Conservation (phyloP, 2,329 filamentous ascomycete genomes). For the Orbilia quercus region DNA sequence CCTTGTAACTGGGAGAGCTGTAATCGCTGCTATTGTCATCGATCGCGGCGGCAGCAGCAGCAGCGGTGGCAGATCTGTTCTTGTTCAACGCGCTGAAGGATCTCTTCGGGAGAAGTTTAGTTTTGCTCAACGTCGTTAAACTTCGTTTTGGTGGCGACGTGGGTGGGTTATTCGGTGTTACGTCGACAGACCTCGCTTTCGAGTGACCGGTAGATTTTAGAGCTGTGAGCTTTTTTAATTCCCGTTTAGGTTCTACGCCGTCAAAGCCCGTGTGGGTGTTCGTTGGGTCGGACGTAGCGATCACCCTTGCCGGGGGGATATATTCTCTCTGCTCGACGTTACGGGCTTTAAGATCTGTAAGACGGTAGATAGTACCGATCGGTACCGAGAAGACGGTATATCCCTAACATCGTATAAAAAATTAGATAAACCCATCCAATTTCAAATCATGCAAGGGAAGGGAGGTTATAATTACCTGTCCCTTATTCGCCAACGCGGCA, state of each 20-base stretch:
- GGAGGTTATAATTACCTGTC: conserved; percentile 73
- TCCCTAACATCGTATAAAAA: conserved; percentile 72
- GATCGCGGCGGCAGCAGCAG: not conserved
- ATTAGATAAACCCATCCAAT: not conserved
- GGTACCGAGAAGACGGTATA: conserved; percentile 99
- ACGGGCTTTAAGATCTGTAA: conserved; percentile 97
- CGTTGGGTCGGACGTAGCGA: conserved; percentile 79
- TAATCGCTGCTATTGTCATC: conserved; percentile 5
- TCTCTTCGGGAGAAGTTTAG: conserved; percentile 24
- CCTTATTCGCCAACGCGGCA: conserved; percentile 90
- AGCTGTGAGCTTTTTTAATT: conserved; percentile 50
- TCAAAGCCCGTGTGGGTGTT: conserved; percentile 79
- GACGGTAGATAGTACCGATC: conserved; percentile 94
- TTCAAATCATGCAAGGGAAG: not conserved
- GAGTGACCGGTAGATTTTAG: conserved; percentile 62
- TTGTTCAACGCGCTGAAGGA: conserved; percentile 18
- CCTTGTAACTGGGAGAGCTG: not conserved
- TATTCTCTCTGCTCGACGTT: conserved; percentile 98
- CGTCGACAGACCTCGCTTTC: conserved; percentile 26
- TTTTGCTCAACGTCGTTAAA: conserved; percentile 19
- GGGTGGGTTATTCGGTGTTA: not conserved
- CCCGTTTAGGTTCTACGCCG: conserved; percentile 79
- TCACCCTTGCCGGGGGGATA: conserved; percentile 90
- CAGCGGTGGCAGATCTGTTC: conserved; percentile 4
- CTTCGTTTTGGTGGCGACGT: conserved; percentile 13